These are phyloP conservation scores for Blumeria graminis DNA, from an alignment of 2,329 filamentous ascomycete genomes.

Conservation along the genomic window DNA sequence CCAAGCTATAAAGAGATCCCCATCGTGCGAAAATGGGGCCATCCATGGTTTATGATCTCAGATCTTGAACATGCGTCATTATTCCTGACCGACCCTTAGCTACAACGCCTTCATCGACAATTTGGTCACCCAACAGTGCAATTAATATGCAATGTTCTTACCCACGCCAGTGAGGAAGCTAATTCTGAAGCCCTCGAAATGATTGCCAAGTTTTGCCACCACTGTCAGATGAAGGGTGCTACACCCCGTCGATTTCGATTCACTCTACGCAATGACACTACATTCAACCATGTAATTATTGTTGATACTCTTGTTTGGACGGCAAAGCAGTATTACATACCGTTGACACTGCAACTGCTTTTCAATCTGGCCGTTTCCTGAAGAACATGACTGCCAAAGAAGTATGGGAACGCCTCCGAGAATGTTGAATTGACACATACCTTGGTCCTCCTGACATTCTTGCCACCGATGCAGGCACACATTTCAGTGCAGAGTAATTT, in stretches of 20 bases:
- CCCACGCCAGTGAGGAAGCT: background rate
- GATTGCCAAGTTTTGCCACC: background rate
- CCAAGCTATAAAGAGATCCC: background rate
- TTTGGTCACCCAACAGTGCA: background rate
- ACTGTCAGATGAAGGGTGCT: background rate
- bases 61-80: no score
- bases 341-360: background rate
- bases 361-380: background rate
- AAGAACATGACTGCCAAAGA: background rate
- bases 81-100: background rate
- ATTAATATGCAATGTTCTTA: background rate
- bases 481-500: background rate
- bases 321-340: background rate
- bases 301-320: no score
- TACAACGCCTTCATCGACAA: background rate
- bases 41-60: background rate
- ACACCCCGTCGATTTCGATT: no score
- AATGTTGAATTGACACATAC: background rate
- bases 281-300: no score
- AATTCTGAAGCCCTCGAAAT: background rate
- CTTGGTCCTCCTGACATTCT: background rate
- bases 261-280: background rate
- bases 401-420: background rate
- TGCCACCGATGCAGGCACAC: background rate
- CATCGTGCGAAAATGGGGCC: background rate